phyloP scores from a whole-genome alignment of 164 flowering plant species.

The Aristolochia contorta region DNA sequence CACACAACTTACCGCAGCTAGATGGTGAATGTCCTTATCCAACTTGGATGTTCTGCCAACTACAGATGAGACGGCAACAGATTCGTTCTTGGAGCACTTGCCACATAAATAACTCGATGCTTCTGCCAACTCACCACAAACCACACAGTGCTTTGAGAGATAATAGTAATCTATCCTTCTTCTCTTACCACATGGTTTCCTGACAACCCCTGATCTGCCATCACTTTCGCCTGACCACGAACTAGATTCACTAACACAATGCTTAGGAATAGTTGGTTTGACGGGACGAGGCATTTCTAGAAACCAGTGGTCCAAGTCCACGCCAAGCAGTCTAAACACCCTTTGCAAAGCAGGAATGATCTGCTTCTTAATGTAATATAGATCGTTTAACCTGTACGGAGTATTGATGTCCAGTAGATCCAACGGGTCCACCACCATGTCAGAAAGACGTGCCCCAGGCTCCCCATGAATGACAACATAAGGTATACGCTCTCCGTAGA shows the following conservation, averaged over 20 bases:
- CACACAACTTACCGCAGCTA: conserved; percentile 56
- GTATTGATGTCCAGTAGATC: conserved; percentile 66
- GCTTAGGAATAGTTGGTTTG: conserved; percentile 43
- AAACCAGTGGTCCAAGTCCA: conserved; percentile 74
- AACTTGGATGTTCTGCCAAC: conserved; percentile 63
- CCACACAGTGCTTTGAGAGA: conserved; percentile 68
- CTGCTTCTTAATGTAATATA: conserved; percentile 85
- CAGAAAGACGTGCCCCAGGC: conserved; percentile 84
- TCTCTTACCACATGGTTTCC: conserved; percentile 15
- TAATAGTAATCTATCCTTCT: conserved; percentile 80
- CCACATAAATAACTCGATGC: conserved; percentile 44
- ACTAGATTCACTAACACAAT: conserved; percentile 22
- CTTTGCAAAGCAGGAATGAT: conserved; percentile 89
- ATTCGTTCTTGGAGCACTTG: conserved; percentile 39
- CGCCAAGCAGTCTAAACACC: conserved; percentile 84
- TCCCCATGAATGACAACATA: conserved; percentile 90
- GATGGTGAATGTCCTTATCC: conserved; percentile 81
- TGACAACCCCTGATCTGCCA: neutral
- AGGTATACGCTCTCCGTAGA: conserved; percentile 80
- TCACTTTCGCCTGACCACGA: conserved; percentile 1
- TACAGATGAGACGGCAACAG: conserved; percentile 42
- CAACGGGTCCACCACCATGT: conserved; percentile 87
- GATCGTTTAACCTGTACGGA: conserved; percentile 67
- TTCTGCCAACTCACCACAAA: conserved; percentile 77
- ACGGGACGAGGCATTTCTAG: conserved; percentile 70